phyloP scores from a whole-genome alignment of 768 basidiomycete genomes.

The Leccinum subgranulosum region DNA sequence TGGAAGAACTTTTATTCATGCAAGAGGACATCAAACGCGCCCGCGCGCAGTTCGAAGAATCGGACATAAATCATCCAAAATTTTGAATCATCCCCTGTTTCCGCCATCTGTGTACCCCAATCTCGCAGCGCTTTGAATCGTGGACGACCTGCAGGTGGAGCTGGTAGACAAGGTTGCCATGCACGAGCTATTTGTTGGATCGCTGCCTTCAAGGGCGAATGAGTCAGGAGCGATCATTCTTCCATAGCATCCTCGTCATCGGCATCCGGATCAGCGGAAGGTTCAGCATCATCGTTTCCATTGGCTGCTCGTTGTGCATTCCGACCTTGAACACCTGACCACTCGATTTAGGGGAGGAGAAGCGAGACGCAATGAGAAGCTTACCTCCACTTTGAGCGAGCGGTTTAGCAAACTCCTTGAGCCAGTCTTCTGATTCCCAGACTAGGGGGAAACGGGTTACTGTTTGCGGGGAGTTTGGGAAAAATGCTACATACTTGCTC shows the following conservation, averaged over 20 bases:
- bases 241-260: conserved; percentile 61
- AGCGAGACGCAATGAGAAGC: conserved; percentile 12
- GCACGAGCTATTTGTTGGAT: not conserved
- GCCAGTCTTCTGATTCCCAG: conserved; percentile 97
- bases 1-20: conserved; percentile 92
- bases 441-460: conserved; percentile 44
- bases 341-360: conserved; percentile 1
- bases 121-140: conserved; percentile 2
- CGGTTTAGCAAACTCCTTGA: conserved; percentile 77
- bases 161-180: not conserved
- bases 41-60: conserved; percentile 69
- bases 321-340: conserved; percentile 54
- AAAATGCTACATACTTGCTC: conserved; percentile 57
- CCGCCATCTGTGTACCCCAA: not conserved
- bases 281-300: conserved; percentile 18
- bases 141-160: not conserved
- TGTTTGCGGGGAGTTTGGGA: not conserved
- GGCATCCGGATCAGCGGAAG: conserved; percentile 28
- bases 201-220: not conserved
- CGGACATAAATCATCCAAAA: conserved; percentile 44
- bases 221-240: conserved; percentile 39
- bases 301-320: conserved; percentile 30
- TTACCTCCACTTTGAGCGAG: conserved; percentile 71
- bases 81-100: conserved; percentile 30
- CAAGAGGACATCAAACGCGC: conserved; percentile 92